Evolutionary conservation across 2,329 filamentous ascomycete genomes (phyloP), one percentile per base, ranked within the genome.

Genomic region (Furcasterigmium sp.): DNA sequence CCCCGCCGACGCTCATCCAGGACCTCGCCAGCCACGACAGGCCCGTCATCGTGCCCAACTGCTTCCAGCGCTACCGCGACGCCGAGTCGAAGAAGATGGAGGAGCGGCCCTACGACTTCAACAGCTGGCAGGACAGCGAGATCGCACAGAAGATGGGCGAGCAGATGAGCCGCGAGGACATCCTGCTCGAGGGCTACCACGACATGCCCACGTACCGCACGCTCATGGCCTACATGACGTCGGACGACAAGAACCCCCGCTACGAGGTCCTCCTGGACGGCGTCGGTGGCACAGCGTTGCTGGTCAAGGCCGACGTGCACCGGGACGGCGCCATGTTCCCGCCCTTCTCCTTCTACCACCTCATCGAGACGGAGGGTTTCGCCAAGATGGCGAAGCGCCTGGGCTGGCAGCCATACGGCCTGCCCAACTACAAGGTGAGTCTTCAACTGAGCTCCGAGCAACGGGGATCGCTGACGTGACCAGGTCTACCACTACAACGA

Each of bases 291-390:
- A 94, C 91, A 1, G 87, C 91, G 2, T 70, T 98, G 50, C 70
- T 98, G 57, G 93, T 98, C 47, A 96, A 95, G 70, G 93, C 91
- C 2, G 91, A 97, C 46, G 93, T 98, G 19, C 93, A 98, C 62
- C 82, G 93, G 20, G 93, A 98, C 58, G 93, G 93, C 17, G 91
- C 93, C 61, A 98, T 97, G 91, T 98, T 98, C 69, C 93, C 93
- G 15, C 80, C 93, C 0, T 98, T 98, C 61, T 69, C 91, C 3
- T 98, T 98, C 60, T 97, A 96, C 61, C 86, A 98, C 64, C 74
- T 98, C 47, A 94, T 98, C 48, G 93, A 98, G 72, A 97, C 93
- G 0, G 93, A 98, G 60, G 93, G 93, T 0, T 98, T 98, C 58
- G 91, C 93, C 15, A 95, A 91, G 69, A 98, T 98, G 93, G 91